Percentiles rank a stretch among this genome's conserved stretches.
Conservation (phyloP, 495 filamentous ascomycete genomes). For the Polyplosphaeria fusca region DNA sequence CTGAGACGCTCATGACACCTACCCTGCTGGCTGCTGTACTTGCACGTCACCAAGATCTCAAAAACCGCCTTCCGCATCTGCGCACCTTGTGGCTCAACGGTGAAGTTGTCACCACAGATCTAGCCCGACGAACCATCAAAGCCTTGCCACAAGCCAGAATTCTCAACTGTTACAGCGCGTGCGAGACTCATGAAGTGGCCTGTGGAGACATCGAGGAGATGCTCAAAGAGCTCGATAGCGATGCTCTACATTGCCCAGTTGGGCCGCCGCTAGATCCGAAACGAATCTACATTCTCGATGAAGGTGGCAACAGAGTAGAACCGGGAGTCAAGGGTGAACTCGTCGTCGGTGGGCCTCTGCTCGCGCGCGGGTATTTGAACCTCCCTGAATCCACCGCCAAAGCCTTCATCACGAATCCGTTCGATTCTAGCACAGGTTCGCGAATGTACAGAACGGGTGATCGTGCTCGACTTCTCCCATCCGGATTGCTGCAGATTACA, state of each 20-base stretch:
- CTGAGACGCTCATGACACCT: constrained; percentile 72
- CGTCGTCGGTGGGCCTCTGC: constrained; percentile 36
- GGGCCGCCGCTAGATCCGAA: constrained; percentile 55
- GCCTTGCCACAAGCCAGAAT: constrained; percentile 61
- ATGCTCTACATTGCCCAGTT: constrained; percentile 56
- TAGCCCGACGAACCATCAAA: constrained; percentile 58
- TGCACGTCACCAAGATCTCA: constrained; percentile 56
- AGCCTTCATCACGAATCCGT: constrained; percentile 33
- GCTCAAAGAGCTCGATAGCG: constrained; percentile 54
- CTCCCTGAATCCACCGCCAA: constrained; percentile 39
- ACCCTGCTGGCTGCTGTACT: constrained; percentile 64
- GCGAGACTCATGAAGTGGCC: constrained; percentile 70
- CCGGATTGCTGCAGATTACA: constrained; percentile 39
- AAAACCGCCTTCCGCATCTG: constrained; percentile 54
- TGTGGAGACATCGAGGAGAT: constrained; percentile 66
- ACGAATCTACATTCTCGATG: constrained; percentile 60
- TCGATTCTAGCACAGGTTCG: constrained; percentile 34
- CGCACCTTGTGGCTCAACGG: constrained; percentile 67
- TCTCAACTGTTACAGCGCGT: constrained; percentile 69
- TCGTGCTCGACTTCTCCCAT: constrained; percentile 38
- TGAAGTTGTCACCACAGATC: constrained; percentile 67
- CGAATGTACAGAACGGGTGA: constrained; percentile 41
- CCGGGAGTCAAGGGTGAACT: constrained; percentile 36
- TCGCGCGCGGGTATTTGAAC: constrained; percentile 40
- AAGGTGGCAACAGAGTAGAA: constrained; percentile 51